These are phyloP conservation scores for Gnaphalium uliginosum DNA, from an alignment of 129 eudicot species.

Conservation along the genomic window DNA sequence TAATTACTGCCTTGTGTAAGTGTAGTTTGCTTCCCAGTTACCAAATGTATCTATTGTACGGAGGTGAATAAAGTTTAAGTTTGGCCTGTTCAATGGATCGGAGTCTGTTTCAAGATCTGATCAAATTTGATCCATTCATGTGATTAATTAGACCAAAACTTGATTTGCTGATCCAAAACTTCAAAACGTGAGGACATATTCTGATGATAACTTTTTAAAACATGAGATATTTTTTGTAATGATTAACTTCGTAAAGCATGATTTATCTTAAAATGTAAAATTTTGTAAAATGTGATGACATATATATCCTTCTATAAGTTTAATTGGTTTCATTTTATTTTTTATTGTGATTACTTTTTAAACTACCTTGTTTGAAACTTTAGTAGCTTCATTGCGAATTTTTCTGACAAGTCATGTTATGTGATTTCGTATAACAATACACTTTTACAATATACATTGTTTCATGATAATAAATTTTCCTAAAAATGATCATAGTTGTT, in stretches of 20 bases:
- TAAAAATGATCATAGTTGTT: too few species aligned
- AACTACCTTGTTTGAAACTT: neutral
- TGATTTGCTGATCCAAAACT: neutral
- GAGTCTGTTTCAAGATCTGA: neutral
- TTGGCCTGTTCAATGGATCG: neutral
- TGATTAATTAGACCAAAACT: neutral
- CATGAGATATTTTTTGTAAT: neutral
- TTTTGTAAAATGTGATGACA: too few species aligned
- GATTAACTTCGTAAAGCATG: neutral
- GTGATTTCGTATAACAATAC: neutral
- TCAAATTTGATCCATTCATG: neutral
- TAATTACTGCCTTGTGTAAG: slow-evolving; percentile 94
- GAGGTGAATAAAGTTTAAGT: neutral
- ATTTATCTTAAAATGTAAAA: too few species aligned
- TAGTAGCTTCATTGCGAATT: neutral
- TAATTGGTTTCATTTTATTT: too few species aligned
- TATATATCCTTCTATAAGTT: too few species aligned
- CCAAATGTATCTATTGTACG: slow-evolving; percentile 4
- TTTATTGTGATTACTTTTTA: neutral
- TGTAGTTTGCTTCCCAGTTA: slow-evolving; percentile 25
- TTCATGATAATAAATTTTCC: neutral
- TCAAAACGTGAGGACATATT: neutral
- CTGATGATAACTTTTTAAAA: neutral
- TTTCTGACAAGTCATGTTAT: neutral
- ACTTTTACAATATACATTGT: neutral